phyloP scores from a whole-genome alignment of 176 grass and related monocot species.

The Elaeis guineensis region DNA sequence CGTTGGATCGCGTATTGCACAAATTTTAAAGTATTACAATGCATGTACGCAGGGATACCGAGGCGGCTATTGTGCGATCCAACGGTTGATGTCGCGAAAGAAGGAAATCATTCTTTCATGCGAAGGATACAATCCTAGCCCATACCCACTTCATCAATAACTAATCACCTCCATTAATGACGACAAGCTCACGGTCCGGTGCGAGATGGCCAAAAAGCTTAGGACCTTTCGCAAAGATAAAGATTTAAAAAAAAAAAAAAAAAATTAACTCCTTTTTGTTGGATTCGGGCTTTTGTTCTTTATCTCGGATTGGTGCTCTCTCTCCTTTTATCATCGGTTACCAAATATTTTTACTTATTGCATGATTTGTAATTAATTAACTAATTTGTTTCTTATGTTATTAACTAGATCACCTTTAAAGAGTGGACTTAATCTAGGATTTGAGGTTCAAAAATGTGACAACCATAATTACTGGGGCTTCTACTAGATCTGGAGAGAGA shows the following conservation, averaged over 20 bases:
- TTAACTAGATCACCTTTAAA: constrained; percentile 49
- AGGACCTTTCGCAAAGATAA: constrained; percentile 59
- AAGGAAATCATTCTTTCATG: too few species aligned
- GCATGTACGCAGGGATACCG: too few species aligned
- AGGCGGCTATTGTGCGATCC: too few species aligned
- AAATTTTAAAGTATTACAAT: too few species aligned
- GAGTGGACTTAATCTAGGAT: constrained; percentile 84
- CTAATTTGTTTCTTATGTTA: constrained; percentile 1
- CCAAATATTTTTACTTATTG: background rate
- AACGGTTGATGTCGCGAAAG: too few species aligned
- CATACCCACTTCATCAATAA: too few species aligned
- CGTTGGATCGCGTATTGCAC: too few species aligned
- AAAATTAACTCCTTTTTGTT: background rate
- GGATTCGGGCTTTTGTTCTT: background rate
- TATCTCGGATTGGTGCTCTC: too few species aligned
- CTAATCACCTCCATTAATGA: constrained; percentile 58
- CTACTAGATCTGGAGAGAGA: constrained; percentile 17
- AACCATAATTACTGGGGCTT: constrained; percentile 62
- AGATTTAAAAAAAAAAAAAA: too few species aligned
- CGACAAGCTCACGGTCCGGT: constrained; percentile 33
- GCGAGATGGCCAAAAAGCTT: constrained; percentile 27
- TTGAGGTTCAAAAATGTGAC: constrained; percentile 73
- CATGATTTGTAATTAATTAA: background rate
- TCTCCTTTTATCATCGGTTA: background rate
- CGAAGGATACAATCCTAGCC: too few species aligned